Base-by-base conservation (phyloP, 2,329 filamentous ascomycete species). In the Colletotrichum kahawae region DNA sequence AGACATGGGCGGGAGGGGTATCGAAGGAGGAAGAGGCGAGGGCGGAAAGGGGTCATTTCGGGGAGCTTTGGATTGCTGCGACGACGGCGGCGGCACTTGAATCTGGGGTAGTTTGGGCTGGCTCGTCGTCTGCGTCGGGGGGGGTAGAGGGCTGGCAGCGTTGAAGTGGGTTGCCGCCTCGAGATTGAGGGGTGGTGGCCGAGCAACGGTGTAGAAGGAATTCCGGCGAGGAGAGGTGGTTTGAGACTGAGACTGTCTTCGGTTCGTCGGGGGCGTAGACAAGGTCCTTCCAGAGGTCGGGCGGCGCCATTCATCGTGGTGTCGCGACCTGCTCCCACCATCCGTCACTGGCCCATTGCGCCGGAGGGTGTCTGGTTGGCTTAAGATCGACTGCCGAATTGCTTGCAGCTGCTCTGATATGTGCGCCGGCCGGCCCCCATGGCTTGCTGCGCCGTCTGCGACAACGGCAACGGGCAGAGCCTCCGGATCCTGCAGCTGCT, bases 1-100 rank as follows among this genome's bases (percentile, higher is more conserved):
- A 0, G 92, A 93, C 90, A 93, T 92, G 12, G 92, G 92, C 13
- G 92, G 92, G 0, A 93, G 85, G 7, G 92, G 92, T 71, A 93
- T 91, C 3, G 88, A 83, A 12, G 88, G 85, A 14, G 88, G 87
- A 4, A 92, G 87, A 2, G 89, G 88, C 8, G 89, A 90, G 0
- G 87, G 84, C 0, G 87, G 78, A 6, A 85, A 80, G 36, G 80
- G 75, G 56, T 80, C 82, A 36, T 77, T 80, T 70, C 71, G 69
- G 24, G 77, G 67, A 38, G 74, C 72, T 43, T 62, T 73, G 43
- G 59, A 65, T 14, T 71, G 68, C 59, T 64, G 62, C 2, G 89
- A 87, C 7, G 89, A 89, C 0, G 87, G 84, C 0, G 86, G 78
- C 10, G 85, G 81, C 33, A 80, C 75, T 57, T 80, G 81, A 21